Evolutionary conservation across 2,329 filamentous ascomycete species (phyloP).

Genomic region (Aspergillus pseudonomiae): DNA sequence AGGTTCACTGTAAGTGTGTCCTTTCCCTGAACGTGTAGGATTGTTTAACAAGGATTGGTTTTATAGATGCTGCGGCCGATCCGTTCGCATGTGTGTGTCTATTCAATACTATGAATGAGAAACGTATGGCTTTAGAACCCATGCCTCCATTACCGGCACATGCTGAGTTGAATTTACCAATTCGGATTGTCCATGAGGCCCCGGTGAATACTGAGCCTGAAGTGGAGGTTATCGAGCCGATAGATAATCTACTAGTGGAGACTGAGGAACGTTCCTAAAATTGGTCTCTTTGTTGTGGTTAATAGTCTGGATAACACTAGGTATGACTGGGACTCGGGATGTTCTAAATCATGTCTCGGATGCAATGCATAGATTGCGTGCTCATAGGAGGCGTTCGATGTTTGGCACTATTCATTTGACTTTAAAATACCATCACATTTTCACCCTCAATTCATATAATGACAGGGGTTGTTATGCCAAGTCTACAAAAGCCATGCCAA

Average conservation of each 20-base stretch:
- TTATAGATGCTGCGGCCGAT: slow-evolving; percentile 74
- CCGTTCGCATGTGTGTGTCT: slow-evolving; percentile 78
- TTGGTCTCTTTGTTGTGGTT: background rate
- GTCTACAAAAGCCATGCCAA: background rate
- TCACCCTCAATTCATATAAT: background rate
- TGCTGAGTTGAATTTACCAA: slow-evolving; percentile 68
- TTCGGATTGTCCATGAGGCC: slow-evolving; percentile 37
- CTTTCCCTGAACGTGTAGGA: slow-evolving; percentile 18
- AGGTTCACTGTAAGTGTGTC: slow-evolving; percentile 67
- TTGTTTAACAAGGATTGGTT: slow-evolving; percentile 28
- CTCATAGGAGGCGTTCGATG: background rate
- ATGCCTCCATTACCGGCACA: slow-evolving; percentile 70
- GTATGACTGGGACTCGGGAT: background rate
- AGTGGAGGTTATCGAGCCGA: slow-evolving; percentile 16
- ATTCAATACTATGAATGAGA: slow-evolving; percentile 70
- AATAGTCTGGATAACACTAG: background rate
- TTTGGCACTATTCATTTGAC: background rate
- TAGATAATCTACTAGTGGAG: background rate
- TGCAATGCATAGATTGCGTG: background rate
- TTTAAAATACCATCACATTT: background rate
- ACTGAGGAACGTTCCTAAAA: slow-evolving; percentile 7
- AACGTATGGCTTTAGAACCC: slow-evolving; percentile 68
- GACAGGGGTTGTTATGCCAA: background rate
- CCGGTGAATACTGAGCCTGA: slow-evolving; percentile 11
- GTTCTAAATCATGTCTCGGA: background rate